phyloP scores from a whole-genome alignment of 805 yeast species.

The Clavispora fructus region DNA sequence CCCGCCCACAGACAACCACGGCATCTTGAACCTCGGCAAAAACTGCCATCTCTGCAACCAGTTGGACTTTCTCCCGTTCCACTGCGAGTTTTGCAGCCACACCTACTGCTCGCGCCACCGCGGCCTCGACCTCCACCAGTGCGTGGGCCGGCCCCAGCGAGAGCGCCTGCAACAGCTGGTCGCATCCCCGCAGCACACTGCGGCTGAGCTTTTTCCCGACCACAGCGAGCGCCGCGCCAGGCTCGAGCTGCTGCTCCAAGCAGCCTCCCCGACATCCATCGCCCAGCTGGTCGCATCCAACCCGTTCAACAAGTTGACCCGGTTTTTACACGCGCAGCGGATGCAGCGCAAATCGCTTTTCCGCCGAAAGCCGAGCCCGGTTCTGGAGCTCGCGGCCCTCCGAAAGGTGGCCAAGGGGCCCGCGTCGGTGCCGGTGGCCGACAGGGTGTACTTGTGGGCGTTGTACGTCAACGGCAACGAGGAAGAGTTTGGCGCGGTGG shows the following conservation, averaged over 20 bases:
- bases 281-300: slow-evolving; percentile 5
- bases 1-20: slow-evolving; percentile 21
- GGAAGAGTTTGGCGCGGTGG: slow-evolving; percentile 20
- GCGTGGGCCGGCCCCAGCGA: slow-evolving; percentile 13
- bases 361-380: slow-evolving; percentile 6
- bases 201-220: slow-evolving; percentile 49
- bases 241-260: slow-evolving; percentile 23
- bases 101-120: slow-evolving; percentile 51
- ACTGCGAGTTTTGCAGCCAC: slow-evolving; percentile 43
- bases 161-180: slow-evolving; percentile 11
- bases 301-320: slow-evolving; percentile 14
- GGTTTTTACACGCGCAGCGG: slow-evolving; percentile 12
- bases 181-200: slow-evolving; percentile 25
- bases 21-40: slow-evolving; percentile 52
- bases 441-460: slow-evolving; percentile 48
- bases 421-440: slow-evolving; percentile 32
- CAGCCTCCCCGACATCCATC: slow-evolving; percentile 21
- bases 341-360: slow-evolving; percentile 11
- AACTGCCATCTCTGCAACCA: slow-evolving; percentile 49
- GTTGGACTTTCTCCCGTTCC: slow-evolving; percentile 56
- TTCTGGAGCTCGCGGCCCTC: slow-evolving; percentile 34
- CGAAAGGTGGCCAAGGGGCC: slow-evolving; percentile 51
- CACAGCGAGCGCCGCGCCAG: slow-evolving; percentile 36
- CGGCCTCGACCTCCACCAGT: slow-evolving; percentile 26
- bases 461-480: slow-evolving; percentile 33